phyloP scores from a whole-genome alignment of 2,329 filamentous ascomycete genomes.

The Zymoseptoria tritici region DNA sequence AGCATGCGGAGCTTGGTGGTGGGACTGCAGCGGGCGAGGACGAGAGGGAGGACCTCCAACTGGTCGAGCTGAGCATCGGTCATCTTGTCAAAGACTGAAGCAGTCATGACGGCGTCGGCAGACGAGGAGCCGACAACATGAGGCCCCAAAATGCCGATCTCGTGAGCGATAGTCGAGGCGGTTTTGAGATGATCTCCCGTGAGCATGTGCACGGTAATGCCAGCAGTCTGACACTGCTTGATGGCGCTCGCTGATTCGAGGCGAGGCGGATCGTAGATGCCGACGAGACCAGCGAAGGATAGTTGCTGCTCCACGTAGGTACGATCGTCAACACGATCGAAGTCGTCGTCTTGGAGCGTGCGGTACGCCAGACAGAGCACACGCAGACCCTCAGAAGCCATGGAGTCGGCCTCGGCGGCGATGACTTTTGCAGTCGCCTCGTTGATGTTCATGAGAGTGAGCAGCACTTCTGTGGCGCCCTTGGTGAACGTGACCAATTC shows the following conservation, averaged over 20 bases:
- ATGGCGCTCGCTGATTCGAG: constrained; percentile 33
- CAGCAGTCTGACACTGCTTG: constrained; percentile 38
- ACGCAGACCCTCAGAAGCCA: constrained; percentile 28
- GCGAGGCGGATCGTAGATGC: constrained; percentile 29
- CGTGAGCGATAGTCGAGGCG: constrained; percentile 40
- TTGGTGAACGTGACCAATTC: constrained; percentile 25
- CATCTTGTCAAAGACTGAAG: constrained; percentile 39
- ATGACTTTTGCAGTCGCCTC: constrained; percentile 17
- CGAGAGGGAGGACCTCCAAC: constrained; percentile 36
- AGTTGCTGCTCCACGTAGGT: constrained; percentile 22
- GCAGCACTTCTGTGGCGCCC: constrained; percentile 28
- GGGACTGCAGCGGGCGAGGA: constrained; percentile 41
- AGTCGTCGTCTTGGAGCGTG: constrained; percentile 4
- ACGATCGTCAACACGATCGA: constrained; percentile 11
- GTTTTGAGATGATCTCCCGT: constrained; percentile 43
- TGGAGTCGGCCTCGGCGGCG: constrained; percentile 22
- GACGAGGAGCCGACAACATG: constrained; percentile 20
- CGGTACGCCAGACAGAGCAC: constrained; percentile 27
- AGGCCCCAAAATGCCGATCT: constrained; percentile 37
- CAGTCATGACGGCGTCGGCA: constrained; percentile 35
- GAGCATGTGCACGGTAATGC: constrained; percentile 45
- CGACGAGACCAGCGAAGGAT: constrained; percentile 26
- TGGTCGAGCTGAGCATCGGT: constrained; percentile 37
- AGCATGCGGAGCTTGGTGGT: constrained; percentile 44
- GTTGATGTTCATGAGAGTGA: constrained; percentile 21